These are phyloP conservation scores for Macrophomina tecta DNA, from an alignment of 2,329 filamentous ascomycete genomes.

Conservation along the genomic window DNA sequence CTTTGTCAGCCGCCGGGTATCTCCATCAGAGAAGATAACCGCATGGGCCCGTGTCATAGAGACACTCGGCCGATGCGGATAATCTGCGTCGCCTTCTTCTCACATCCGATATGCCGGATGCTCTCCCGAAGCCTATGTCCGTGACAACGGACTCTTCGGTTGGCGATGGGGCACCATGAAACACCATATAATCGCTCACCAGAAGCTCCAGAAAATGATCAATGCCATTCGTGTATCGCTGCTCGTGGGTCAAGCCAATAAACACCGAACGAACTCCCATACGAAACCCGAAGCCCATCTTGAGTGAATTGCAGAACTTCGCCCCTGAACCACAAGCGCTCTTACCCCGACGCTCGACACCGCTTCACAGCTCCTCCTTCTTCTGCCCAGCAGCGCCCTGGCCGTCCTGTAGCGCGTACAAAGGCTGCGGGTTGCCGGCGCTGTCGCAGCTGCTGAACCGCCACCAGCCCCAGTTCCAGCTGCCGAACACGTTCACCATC, in stretches of 20 bases:
- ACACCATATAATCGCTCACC: slow-evolving; percentile 24
- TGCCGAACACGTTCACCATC: slow-evolving; percentile 63
- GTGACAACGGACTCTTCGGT: neutral
- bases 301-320: neutral
- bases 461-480: slow-evolving; percentile 65
- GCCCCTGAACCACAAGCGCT: too few species aligned
- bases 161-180: slow-evolving; percentile 16
- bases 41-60: neutral
- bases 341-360: slow-evolving; percentile 15
- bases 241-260: neutral
- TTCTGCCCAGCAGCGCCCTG: neutral
- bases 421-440: slow-evolving; percentile 58
- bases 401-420: slow-evolving; percentile 53
- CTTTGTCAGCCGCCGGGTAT: neutral
- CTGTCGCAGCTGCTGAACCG: slow-evolving; percentile 69
- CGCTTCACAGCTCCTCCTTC: slow-evolving; percentile 14
- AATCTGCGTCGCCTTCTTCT: neutral
- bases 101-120: slow-evolving; percentile 4
- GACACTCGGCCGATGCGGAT: neutral
- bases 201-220: slow-evolving; percentile 22
- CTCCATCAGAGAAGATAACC: neutral
- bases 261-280: slow-evolving; percentile 28
- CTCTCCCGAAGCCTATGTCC: slow-evolving; percentile 1
- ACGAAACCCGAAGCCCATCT: slow-evolving; percentile 6
- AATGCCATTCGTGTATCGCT: slow-evolving; percentile 18